Base-by-base conservation (phyloP, 345 rosid species). In the thale cress (Arabidopsis thaliana) region DNA sequence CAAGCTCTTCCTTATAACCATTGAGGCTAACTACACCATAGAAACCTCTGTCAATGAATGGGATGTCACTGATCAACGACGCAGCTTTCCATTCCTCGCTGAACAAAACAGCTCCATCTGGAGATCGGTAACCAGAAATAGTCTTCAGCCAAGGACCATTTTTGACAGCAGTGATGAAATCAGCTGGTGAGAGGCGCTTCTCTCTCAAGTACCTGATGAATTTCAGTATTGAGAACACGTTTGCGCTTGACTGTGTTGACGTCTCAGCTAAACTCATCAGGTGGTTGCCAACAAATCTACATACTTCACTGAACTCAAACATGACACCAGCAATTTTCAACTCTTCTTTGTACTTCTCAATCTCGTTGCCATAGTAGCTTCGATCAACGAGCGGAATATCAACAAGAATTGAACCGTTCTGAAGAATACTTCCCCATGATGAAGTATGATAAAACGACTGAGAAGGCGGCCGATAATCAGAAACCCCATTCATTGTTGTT, bases 341-440 rank as follows among this genome's bases (percentile, higher is more conserved):
- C 71, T 82, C 91, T 16, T 79, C 88, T 74, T 1, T 55, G 69
- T 84, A 88, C 0, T 28, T 1, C 2, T 25, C 63, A 23, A 91
- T 85, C 28, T 36, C 10, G 0, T 46, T 72, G 14, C 96, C 91
- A 57, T 91, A 91, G 73, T 72, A 89, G 3, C 23, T 66, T 38
- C 68, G 70, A 73, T 91, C 96, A n/a, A 91, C 69, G 4, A 91
- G 67, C 0, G 97, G 97, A 73, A 91, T 82, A 72, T 88, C 91
- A 10, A 86, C 91, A 13, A 87, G 86, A 57, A 79, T 83, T 0
- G 82, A 73, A 30, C 71, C 85, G 37, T 78, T 80, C 81, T 89
- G 93, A 65, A 91, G 76, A 72, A 87, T 50, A 45, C 40, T 57
- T 67, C 91, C 96, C 93, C 88, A 84, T 5, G 90, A 83, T 8